Conservation (phyloP, 2,329 filamentous ascomycete genomes). For the Penicillium sp. region DNA sequence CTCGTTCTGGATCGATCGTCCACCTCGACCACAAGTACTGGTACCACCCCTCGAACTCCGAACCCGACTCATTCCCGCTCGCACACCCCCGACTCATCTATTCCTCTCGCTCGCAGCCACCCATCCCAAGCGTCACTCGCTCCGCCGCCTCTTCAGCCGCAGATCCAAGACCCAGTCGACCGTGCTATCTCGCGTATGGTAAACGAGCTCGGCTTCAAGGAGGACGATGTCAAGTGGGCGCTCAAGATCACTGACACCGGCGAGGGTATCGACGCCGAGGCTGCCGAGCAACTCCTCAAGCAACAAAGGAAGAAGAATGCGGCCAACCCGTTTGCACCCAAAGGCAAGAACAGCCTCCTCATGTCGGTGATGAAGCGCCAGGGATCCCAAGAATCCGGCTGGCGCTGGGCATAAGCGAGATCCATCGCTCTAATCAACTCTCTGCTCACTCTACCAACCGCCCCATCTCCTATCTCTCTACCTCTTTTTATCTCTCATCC, state of each 20-base stretch:
- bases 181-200: conserved; percentile 57
- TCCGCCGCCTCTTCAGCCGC: conserved; percentile 18
- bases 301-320: conserved; percentile 34
- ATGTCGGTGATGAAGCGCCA: conserved; percentile 26
- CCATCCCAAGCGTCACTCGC: neutral
- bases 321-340: conserved; percentile 16
- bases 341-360: conserved; percentile 20
- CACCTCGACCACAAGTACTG: conserved; percentile 18
- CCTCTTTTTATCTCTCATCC: too few relatives aligned
- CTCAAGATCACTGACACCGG: conserved; percentile 59
- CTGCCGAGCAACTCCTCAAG: conserved; percentile 56
- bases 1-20: conserved; percentile 11
- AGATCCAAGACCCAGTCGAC: conserved; percentile 54
- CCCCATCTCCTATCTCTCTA: neutral
- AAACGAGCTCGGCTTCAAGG: conserved; percentile 56
- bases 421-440: too few relatives aligned
- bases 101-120: conserved; percentile 2
- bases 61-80: conserved; percentile 8
- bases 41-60: conserved; percentile 16
- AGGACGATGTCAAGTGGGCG: conserved; percentile 56
- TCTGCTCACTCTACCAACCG: too few relatives aligned
- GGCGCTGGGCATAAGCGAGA: conserved; percentile 44
- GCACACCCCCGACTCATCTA: conserved; percentile 1
- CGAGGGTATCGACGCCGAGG: conserved; percentile 56
- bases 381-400: conserved; percentile 31